phyloP scores from a whole-genome alignment of 305 asterid species.

The Galium porrigens region DNA sequence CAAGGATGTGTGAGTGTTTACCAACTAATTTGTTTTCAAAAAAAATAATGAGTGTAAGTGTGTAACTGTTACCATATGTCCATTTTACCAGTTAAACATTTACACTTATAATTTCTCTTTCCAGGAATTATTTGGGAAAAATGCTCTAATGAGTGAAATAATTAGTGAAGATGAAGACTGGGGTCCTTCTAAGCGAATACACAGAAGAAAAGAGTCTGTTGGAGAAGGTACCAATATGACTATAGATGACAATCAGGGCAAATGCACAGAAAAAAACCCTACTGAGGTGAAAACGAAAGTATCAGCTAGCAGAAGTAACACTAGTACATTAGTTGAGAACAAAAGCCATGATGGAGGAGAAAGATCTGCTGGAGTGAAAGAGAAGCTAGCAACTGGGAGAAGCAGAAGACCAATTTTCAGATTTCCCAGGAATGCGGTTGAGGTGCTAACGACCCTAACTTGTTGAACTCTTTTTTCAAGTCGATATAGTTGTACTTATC shows the following conservation, averaged over 20 bases:
- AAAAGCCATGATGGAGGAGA: slow-evolving; percentile 29
- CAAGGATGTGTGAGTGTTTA: not conserved
- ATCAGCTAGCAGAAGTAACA: slow-evolving; percentile 20
- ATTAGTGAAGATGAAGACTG: slow-evolving; percentile 93
- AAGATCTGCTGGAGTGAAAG: slow-evolving; percentile 23
- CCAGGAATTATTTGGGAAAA: slow-evolving; percentile 86
- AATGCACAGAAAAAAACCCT: slow-evolving; percentile 23
- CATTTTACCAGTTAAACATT: not conserved
- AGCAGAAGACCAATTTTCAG: slow-evolving; percentile 51
- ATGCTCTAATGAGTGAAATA: slow-evolving; percentile 39
- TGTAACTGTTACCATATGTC: not conserved
- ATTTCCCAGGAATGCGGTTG: slow-evolving; percentile 58
- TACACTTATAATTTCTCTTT: slow-evolving; percentile 10
- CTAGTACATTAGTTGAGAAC: slow-evolving; percentile 37
- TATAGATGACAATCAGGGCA: slow-evolving; percentile 36
- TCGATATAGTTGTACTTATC: slow-evolving; percentile 14
- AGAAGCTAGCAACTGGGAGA: slow-evolving; percentile 21
- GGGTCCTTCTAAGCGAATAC: slow-evolving; percentile 66
- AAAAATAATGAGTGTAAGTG: not conserved
- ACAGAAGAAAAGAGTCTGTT: slow-evolving; percentile 53
- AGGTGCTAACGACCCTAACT: slow-evolving; percentile 29
- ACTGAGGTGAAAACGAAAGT: slow-evolving; percentile 23
- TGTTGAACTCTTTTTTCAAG: not conserved
- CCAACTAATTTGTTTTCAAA: not conserved
- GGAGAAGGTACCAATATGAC: slow-evolving; percentile 47